phyloP scores from a whole-genome alignment of 2,329 filamentous ascomycete species.

The Thielaviopsis musarum region DNA sequence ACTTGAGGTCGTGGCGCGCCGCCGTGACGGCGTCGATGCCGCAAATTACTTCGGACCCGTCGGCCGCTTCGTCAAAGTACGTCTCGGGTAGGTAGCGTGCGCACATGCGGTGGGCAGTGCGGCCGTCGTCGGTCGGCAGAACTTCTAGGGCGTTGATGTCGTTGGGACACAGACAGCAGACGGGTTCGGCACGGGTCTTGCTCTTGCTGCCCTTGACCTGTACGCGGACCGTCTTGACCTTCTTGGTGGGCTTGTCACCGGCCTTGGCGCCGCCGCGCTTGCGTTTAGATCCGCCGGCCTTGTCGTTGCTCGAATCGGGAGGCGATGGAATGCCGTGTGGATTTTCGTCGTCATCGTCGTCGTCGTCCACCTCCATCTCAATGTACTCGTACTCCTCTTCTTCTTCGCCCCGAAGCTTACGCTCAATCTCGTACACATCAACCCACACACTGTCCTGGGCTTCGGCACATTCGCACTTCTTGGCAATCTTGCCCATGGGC shows the following conservation, averaged over 20 bases:
- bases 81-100: constrained; percentile 87
- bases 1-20: constrained; percentile 79
- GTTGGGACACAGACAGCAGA: constrained; percentile 86
- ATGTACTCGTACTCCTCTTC: constrained; percentile 63
- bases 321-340: constrained; percentile 61
- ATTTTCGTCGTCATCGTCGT: constrained; percentile 42
- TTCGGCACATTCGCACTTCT: constrained; percentile 89
- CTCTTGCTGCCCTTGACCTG: constrained; percentile 43
- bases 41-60: constrained; percentile 56
- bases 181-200: constrained; percentile 54
- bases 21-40: constrained; percentile 73
- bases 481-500: constrained; percentile 85
- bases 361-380: constrained; percentile 51
- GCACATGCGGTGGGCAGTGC: constrained; percentile 75
- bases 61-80: constrained; percentile 51
- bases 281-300: constrained; percentile 44
- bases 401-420: constrained; percentile 59
- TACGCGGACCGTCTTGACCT: constrained; percentile 60
- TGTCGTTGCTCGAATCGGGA: constrained; percentile 55
- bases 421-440: constrained; percentile 88
- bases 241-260: constrained; percentile 26
- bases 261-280: constrained; percentile 17
- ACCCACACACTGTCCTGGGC: constrained; percentile 98
- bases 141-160: constrained; percentile 67
- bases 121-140: constrained; percentile 74